Evolutionary conservation across 2,329 filamentous ascomycete genomes (phyloP).

Genomic region (Venturiaceae sp.): DNA sequence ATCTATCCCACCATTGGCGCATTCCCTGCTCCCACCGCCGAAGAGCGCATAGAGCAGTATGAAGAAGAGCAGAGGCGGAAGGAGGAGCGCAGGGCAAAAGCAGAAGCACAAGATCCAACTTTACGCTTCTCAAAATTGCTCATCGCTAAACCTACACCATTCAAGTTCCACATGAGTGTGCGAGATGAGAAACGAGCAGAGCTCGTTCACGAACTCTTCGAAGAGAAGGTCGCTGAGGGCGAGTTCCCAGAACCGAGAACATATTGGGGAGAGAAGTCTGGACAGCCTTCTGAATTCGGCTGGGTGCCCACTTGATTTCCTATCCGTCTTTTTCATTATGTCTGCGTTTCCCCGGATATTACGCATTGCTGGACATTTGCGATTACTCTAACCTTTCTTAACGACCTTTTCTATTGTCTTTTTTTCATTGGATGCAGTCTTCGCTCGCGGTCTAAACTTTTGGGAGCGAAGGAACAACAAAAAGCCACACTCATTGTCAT

Average conservation of each 20-base stretch:
- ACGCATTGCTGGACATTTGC: not conserved
- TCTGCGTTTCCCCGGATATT: not conserved
- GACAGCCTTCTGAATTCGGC: not conserved
- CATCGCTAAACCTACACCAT: constrained; percentile 36
- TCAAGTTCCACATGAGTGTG: constrained; percentile 30
- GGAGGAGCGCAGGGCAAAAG: not conserved
- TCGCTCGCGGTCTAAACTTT: not conserved
- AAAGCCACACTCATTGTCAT: not conserved
- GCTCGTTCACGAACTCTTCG: constrained; percentile 23
- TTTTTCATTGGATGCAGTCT: not conserved
- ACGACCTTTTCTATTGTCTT: not conserved
- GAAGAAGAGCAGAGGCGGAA: not conserved
- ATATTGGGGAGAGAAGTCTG: constrained; percentile 20
- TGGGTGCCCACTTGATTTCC: constrained; percentile 1
- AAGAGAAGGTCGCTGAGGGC: constrained; percentile 24
- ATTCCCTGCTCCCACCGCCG: constrained; percentile 3
- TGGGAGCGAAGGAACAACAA: not conserved
- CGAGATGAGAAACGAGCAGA: constrained; percentile 21
- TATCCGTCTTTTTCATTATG: not conserved
- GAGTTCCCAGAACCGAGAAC: constrained; percentile 25
- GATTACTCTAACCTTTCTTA: not conserved
- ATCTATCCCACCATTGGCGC: too few species aligned
- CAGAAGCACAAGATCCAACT: constrained; percentile 28
- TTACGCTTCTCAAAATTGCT: constrained; percentile 33
- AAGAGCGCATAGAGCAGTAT: constrained; percentile 1